phyloP scores from a whole-genome alignment of 169 alveolate species.

The Plasmodium inui region DNA sequence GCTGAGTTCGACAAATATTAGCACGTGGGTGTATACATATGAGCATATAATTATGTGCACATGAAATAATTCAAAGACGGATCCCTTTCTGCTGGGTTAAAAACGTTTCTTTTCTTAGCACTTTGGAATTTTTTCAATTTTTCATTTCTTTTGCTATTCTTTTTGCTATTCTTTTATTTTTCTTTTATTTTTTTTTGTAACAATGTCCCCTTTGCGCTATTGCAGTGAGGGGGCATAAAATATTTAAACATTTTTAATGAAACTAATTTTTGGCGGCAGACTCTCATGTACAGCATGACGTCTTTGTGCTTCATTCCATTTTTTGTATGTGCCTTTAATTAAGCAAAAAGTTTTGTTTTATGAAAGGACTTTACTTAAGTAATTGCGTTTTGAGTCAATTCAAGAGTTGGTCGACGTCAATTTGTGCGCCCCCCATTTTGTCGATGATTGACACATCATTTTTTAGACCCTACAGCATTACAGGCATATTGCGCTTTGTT shows the following conservation, averaged over 20 bases:
- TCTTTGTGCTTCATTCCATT: background rate
- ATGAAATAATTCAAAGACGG: background rate
- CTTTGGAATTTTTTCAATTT: background rate
- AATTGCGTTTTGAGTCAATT: background rate
- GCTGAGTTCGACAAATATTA: slow-evolving; percentile 68
- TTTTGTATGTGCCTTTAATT: slow-evolving; percentile 16
- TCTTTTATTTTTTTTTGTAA: background rate
- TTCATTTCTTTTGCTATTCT: background rate
- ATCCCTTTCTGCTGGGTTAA: background rate
- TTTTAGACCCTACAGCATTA: background rate
- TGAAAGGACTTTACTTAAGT: background rate
- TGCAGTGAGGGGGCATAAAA: background rate
- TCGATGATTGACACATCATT: background rate
- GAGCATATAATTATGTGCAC: background rate
- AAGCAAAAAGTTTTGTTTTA: background rate
- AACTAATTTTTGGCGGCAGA: background rate
- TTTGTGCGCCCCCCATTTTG: background rate
- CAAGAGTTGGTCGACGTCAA: background rate
- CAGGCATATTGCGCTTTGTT: background rate
- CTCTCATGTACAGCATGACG: background rate
- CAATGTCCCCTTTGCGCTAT: background rate
- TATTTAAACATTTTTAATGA: background rate
- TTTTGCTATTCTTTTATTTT: background rate
- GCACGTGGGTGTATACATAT: background rate
- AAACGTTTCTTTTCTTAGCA: background rate